Conservation (phyloP, 2,329 filamentous ascomycete genomes). For the Penicillium occitanis region DNA sequence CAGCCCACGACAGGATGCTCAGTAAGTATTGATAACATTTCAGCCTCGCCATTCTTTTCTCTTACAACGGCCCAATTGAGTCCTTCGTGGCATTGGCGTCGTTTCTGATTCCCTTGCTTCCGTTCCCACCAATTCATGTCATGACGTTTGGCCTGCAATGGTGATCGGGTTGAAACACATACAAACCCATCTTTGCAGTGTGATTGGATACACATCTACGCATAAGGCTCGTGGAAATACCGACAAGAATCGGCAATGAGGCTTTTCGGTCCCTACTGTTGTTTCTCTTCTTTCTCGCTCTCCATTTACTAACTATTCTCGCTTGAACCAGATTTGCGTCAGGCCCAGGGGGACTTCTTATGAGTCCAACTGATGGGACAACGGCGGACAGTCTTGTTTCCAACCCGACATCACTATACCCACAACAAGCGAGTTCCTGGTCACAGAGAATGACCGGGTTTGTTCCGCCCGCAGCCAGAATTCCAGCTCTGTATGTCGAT, state of each 20-base stretch:
- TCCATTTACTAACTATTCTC: slow-evolving; percentile 17
- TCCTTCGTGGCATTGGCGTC: neutral
- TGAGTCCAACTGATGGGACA: slow-evolving; percentile 40
- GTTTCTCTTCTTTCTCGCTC: neutral
- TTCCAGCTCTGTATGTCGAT: slow-evolving; percentile 41
- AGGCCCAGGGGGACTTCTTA: slow-evolving; percentile 50
- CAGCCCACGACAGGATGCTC: slow-evolving; percentile 53
- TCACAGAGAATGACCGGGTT: slow-evolving; percentile 42
- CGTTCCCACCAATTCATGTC: neutral
- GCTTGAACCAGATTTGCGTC: slow-evolving; percentile 50
- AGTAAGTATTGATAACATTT: slow-evolving; percentile 49
- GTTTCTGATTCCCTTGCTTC: slow-evolving; percentile 10
- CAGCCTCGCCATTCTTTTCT: neutral
- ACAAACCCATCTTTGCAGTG: neutral
- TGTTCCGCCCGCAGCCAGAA: slow-evolving; percentile 31
- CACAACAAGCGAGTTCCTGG: slow-evolving; percentile 35
- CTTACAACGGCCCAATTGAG: neutral
- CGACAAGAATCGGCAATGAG: slow-evolving; percentile 29
- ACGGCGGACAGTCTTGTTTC: slow-evolving; percentile 36
- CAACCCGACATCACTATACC: slow-evolving; percentile 35
- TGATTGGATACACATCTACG: slow-evolving; percentile 10
- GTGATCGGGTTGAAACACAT: slow-evolving; percentile 1
- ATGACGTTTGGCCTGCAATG: neutral
- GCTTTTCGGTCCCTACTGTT: neutral
- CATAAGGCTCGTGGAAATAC: slow-evolving; percentile 16